These are phyloP conservation scores for Talaromyces liani DNA, from an alignment of 495 filamentous ascomycete species.

Conservation along the genomic window DNA sequence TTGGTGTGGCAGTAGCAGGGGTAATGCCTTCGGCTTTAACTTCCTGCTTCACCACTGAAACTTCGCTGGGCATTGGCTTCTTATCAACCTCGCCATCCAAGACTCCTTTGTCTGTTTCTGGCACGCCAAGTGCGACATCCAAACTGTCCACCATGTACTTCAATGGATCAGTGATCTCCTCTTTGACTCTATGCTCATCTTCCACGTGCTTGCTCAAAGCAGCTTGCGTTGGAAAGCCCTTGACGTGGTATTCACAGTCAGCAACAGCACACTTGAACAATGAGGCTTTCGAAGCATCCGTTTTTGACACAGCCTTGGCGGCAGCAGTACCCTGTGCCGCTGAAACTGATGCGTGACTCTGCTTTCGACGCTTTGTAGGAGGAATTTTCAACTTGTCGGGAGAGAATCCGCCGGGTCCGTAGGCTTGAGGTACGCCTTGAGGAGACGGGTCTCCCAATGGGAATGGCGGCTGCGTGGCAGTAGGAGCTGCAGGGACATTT, in stretches of 20 bases:
- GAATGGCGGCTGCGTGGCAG: constrained; percentile 56
- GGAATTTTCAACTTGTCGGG: constrained; percentile 56
- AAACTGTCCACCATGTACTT: constrained; percentile 40
- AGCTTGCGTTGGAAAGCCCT: constrained; percentile 36
- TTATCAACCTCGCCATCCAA: constrained; percentile 18
- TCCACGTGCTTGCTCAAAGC: constrained; percentile 42
- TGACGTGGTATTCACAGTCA: constrained; percentile 37
- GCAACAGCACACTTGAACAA: constrained; percentile 35
- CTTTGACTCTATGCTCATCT: constrained; percentile 38
- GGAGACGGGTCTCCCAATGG: constrained; percentile 64
- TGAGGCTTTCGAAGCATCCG: constrained; percentile 15
- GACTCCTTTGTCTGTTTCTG: constrained; percentile 26
- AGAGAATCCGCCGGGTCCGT: constrained; percentile 38
- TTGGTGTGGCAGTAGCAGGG: constrained; percentile 34
- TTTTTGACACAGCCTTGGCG: constrained; percentile 21
- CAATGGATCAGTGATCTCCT: constrained; percentile 39
- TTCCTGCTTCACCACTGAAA: constrained; percentile 25
- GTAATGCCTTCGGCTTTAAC: constrained; percentile 31
- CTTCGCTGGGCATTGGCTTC: constrained; percentile 12
- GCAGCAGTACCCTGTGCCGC: constrained; percentile 26
- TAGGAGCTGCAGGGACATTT: constrained; percentile 57
- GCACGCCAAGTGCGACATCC: constrained; percentile 20
- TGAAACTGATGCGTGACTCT: constrained; percentile 32
- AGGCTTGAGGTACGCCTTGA: constrained; percentile 55
- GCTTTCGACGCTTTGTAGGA: constrained; percentile 51